Conservation (phyloP, 305 asterid genomes). For the Fraxinus sp. region DNA sequence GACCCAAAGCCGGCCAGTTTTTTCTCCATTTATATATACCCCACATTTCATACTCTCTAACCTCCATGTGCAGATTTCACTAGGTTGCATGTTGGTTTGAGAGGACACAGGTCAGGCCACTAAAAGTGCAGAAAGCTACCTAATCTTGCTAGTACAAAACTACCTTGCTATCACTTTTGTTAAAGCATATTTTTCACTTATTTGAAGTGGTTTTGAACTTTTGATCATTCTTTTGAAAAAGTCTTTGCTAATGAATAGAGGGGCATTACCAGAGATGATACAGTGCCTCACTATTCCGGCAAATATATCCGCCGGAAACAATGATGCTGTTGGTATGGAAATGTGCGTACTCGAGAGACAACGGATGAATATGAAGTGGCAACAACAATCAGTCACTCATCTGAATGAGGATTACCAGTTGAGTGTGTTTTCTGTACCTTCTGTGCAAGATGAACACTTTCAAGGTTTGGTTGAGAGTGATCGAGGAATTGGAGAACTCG, state of each 20-base stretch:
- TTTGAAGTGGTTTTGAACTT: constrained; percentile 1
- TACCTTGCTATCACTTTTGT: constrained; percentile 12
- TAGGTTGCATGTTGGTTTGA: constrained; percentile 21
- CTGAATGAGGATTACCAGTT: constrained; percentile 32
- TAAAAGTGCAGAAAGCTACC: constrained; percentile 30
- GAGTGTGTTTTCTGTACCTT: constrained; percentile 3
- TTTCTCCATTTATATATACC: constrained; percentile 34
- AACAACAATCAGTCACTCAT: constrained; percentile 26
- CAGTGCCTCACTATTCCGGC: constrained; percentile 28
- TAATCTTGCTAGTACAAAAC: constrained; percentile 22
- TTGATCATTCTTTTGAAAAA: background rate
- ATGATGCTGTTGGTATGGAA: constrained; percentile 18
- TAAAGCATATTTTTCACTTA: constrained; percentile 10
- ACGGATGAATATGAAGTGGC: constrained; percentile 45
- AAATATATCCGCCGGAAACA: constrained; percentile 17
- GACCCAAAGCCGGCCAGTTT: constrained; percentile 34
- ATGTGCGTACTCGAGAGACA: constrained; percentile 54
- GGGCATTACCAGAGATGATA: constrained; percentile 45
- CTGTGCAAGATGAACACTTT: constrained; percentile 23
- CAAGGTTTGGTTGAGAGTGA: constrained; percentile 30
- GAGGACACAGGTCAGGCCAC: constrained; percentile 22
- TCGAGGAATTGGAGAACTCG: constrained; percentile 41
- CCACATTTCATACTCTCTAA: constrained; percentile 12
- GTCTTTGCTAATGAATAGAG: constrained; percentile 32
- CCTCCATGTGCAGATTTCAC: constrained; percentile 13